Evolutionary conservation across 2,329 filamentous ascomycete genomes (phyloP).

Genomic region (Curvularia eragrostidis): DNA sequence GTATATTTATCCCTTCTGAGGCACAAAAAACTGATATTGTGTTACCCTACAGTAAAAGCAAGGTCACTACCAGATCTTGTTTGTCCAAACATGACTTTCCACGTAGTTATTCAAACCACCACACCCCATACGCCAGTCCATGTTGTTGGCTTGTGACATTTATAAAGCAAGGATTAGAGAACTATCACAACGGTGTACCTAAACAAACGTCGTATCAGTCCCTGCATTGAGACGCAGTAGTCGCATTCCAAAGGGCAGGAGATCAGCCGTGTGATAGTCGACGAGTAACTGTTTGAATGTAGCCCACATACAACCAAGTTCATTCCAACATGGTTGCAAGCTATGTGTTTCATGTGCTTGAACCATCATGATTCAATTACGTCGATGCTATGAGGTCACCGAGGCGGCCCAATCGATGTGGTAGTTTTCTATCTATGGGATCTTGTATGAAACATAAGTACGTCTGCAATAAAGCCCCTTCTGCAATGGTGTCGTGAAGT

Average conservation of each 20-base stretch:
- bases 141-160: background rate
- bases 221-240: background rate
- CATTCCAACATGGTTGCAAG: too few species aligned
- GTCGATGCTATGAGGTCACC: background rate
- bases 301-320: background rate
- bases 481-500: background rate
- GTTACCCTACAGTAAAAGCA: background rate
- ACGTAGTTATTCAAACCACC: background rate
- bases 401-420: background rate
- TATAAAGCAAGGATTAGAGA: background rate
- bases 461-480: background rate
- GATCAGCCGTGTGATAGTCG: background rate
- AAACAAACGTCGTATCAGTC: background rate
- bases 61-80: background rate
- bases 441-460: background rate
- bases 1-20: background rate
- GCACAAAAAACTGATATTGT: background rate
- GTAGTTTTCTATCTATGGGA: background rate
- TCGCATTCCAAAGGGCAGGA: background rate
- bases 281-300: background rate
- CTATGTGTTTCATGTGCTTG: too few species aligned
- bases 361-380: too few species aligned
- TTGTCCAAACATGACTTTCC: background rate
- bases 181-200: background rate
- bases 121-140: background rate